A percentile compares a stretch with the other conserved stretches of the same genome.
Conservation (phyloP, 2,329 filamentous ascomycete species). For the Alternaria angustiovoidea region DNA sequence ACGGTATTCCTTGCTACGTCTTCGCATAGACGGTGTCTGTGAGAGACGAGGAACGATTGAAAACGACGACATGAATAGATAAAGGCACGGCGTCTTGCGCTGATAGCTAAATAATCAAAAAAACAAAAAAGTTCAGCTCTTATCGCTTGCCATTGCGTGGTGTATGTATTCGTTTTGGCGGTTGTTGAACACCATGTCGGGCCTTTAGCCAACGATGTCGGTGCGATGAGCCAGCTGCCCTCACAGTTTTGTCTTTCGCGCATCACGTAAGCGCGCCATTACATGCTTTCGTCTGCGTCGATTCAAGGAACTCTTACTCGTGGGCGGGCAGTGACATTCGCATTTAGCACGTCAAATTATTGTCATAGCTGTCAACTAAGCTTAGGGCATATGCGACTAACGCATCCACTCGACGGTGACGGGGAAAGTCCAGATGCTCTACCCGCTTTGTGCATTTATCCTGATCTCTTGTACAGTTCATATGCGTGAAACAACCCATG, state of each 20-base stretch:
- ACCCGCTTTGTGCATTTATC: background rate
- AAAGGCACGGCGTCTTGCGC: background rate
- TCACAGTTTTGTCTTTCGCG: background rate
- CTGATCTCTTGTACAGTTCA: background rate
- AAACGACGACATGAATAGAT: conserved; percentile 1
- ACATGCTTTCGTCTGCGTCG: background rate
- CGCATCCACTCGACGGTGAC: background rate
- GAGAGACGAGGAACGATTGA: background rate
- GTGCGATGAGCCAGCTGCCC: background rate
- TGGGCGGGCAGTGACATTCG: background rate
- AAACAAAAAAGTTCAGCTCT: background rate
- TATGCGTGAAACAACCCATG: background rate
- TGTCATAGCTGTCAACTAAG: conserved; percentile 4
- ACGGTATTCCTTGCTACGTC: conserved; percentile 48
- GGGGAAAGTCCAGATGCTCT: background rate
- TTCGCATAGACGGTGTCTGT: conserved; percentile 34
- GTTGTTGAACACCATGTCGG: background rate
- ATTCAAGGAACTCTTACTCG: background rate
- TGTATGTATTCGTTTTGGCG: background rate
- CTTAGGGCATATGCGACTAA: conserved; percentile 2
- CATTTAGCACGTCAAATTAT: background rate
- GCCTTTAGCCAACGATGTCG: background rate
- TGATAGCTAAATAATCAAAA: background rate
- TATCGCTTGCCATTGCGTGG: background rate
- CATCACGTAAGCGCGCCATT: conserved; percentile 1